phyloP scores from a whole-genome alignment of 176 grass and related monocot species.

The Oryza australiensis region DNA sequence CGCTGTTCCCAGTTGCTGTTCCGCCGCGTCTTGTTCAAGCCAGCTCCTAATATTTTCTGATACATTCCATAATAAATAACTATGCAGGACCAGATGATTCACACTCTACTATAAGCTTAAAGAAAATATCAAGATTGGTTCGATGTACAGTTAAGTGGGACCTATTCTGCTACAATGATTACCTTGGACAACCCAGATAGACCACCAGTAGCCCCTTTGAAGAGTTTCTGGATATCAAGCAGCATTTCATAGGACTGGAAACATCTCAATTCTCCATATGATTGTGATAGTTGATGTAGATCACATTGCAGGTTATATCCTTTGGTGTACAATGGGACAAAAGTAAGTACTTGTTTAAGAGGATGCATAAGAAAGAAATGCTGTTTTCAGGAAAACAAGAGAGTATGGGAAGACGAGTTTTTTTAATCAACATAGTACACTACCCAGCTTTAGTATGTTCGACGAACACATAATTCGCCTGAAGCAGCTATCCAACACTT shows the following conservation, averaged over 20 bases:
- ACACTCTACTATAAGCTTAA: constrained; percentile 15
- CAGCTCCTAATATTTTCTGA: constrained; percentile 87
- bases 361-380: not conserved
- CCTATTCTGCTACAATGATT: constrained; percentile 8
- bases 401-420: constrained; percentile 8
- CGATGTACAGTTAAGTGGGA: not conserved
- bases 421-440: constrained; percentile 23
- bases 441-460: constrained; percentile 94
- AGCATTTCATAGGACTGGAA: constrained; percentile 92
- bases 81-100: not conserved
- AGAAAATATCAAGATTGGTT: not conserved
- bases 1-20: constrained; percentile 96
- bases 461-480: constrained; percentile 90
- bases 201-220: constrained; percentile 80
- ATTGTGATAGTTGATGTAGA: constrained; percentile 75
- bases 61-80: constrained; percentile 27
- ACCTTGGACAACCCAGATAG: constrained; percentile 91
- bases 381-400: not conserved
- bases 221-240: constrained; percentile 96
- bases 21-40: constrained; percentile 80
- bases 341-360: constrained; percentile 5
- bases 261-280: constrained; percentile 85
- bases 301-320: constrained; percentile 95
- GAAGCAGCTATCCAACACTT: constrained; percentile 72
- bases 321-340: constrained; percentile 36